Evolutionary conservation across 306 rosid genomes (phyloP), one percentile per base, ranked within the genome.

Genomic region (Sicyos baderoa): DNA sequence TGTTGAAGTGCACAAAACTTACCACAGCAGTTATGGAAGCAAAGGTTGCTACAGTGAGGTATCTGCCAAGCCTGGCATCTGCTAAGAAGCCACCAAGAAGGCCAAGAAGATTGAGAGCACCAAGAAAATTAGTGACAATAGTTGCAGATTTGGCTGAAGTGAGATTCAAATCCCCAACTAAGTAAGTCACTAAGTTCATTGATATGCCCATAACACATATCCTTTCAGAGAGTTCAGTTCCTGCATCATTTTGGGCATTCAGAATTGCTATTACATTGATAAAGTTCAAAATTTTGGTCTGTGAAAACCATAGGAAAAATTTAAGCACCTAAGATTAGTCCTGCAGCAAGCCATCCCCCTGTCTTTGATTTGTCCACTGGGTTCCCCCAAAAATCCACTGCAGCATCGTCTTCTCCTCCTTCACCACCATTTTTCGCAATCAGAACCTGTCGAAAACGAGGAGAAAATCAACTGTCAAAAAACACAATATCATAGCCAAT

Each of bases 291-390:
- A 0, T 9, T 9, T 62, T n/a, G n/a, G 16, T 44, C 19, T 21
- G 37, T 21, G 37, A 17, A 65, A 65, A 65, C 35, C 19, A 44
- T 15, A 54, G 29, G 18, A 17, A 21, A 71, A 54, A 21, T 40
- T 23, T 13, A 65, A 77, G 72, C 40, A 93, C 98, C 96, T 88
- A 93, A 83, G 79, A 85, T 88, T 57, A 93, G 91, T 66, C 95
- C 97, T 54, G 97, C 95, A 53, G 85, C 97, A 60, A 89, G 77
- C 98, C 98, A 93, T 42, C 96, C 88, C 2, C 98, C 96, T 11
- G 91, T 86, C 67, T 79, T 88, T 21, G 84, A 75, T 67, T 88
- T 93, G 73, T 89, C 91, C 0, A 66, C 87, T 0, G 87, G 89
- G 5, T 77, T 71, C 15, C 97, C 97, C 58, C 91, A 75, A 71